These are phyloP conservation scores for Setaria italica DNA, from an alignment of 202 grass and related monocot species.

Conservation along the genomic window DNA sequence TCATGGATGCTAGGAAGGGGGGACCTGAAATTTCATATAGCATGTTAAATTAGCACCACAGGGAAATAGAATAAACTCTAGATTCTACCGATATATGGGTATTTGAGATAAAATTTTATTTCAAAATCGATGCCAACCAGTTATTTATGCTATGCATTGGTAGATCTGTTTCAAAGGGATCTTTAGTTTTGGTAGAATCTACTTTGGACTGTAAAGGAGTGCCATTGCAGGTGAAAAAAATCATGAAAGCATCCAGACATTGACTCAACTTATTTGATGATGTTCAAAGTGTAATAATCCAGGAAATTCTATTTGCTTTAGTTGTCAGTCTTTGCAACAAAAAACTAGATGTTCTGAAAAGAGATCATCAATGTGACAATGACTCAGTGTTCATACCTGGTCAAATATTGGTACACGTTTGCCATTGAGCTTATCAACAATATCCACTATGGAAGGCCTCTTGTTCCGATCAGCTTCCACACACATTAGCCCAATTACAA, in stretches of 20 bases:
- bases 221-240: neutral
- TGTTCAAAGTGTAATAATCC: neutral
- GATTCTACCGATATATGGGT: neutral
- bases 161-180: neutral
- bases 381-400: neutral
- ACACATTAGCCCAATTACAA: constrained; percentile 23
- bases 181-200: neutral
- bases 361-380: no score
- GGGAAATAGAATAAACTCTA: neutral
- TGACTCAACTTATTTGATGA: neutral
- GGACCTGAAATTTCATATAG: neutral
- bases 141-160: neutral
- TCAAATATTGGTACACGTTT: neutral
- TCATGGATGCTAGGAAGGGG: neutral
- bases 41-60: neutral
- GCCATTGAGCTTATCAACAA: constrained; percentile 6
- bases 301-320: neutral
- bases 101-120: neutral
- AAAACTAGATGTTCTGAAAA: neutral
- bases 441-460: neutral
- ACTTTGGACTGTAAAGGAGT: neutral
- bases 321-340: neutral
- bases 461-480: constrained; percentile 14
- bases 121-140: neutral
- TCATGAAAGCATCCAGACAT: neutral